These are phyloP conservation scores for Penicillium sp. DNA, from an alignment of 2,329 filamentous ascomycete genomes.

Conservation along the genomic window DNA sequence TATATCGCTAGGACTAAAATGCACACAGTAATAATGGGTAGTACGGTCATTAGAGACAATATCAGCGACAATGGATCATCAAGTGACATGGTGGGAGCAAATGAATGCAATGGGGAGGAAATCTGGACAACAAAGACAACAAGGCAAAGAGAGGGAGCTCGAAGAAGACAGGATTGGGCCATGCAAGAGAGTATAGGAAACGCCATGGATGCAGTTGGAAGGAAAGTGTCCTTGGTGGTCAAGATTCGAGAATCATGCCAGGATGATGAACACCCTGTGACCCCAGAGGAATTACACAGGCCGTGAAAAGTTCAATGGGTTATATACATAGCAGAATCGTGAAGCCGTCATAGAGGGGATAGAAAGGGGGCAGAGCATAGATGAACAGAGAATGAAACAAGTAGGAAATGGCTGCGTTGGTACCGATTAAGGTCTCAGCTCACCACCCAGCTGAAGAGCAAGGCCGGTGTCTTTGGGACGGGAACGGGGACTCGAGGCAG, in stretches of 20 bases:
- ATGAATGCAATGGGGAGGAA: constrained; percentile 4
- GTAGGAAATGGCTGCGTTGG: constrained; percentile 5
- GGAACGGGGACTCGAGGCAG: constrained; percentile 36
- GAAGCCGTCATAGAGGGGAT: constrained; percentile 19
- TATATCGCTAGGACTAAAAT: not conserved
- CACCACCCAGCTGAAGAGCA: constrained; percentile 62
- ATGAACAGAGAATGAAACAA: constrained; percentile 22
- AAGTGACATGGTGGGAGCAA: constrained; percentile 12
- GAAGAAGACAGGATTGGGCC: constrained; percentile 4
- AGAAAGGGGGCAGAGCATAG: constrained; percentile 18
- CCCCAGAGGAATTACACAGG: constrained; percentile 12
- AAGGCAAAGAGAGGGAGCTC: constrained; percentile 1
- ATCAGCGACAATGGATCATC: constrained; percentile 7
- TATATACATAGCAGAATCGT: constrained; percentile 22
- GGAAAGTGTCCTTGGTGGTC: not conserved
- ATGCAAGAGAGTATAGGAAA: constrained; percentile 13
- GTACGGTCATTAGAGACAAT: constrained; percentile 3
- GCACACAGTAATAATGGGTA: constrained; percentile 5
- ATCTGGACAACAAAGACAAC: constrained; percentile 3
- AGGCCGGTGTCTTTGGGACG: constrained; percentile 47
- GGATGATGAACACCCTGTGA: not conserved
- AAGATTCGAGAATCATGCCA: not conserved
- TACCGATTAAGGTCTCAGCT: constrained; percentile 48
- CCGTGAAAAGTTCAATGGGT: constrained; percentile 7
- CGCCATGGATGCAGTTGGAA: constrained; percentile 20